Evolutionary conservation across 176 grass and related monocot species (phyloP), one percentile per base, ranked within the genome.

Genomic region (Alopecurus myosuroides): DNA sequence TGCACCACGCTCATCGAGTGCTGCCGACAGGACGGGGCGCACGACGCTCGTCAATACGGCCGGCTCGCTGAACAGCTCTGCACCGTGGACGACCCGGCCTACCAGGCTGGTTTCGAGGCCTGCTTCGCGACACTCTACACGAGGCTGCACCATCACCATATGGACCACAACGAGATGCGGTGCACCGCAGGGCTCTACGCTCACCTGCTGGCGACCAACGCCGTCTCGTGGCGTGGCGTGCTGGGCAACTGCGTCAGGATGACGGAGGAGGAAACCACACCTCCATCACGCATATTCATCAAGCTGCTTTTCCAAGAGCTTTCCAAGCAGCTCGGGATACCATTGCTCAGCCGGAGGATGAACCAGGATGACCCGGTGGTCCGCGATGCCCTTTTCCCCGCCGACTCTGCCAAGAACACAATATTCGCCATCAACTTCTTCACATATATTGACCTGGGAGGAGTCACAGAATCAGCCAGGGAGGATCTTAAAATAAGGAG

Each of bases 1-100:
- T 92, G 88, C 60, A 35, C 60, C 15, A 95, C 92, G 90, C 39
- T 92, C 70, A 52, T 92, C 9, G 86, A 92, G 41, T 92, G 90
- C 61, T 92, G 86, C 80, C 86, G 79, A 20, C 88, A 92, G 52
- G 93, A 92, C 79, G 86, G 86, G 64, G 33, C 80, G 8, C 87
- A 35, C 34, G 4, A 79, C 58, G 39, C 77, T 15, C 80, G 78
- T 7, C 83, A 85, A 42, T 86, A 92, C 56, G 88, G 85, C 58
- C 82, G 78, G 10, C 46, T 95, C 25, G 93, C 75, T 3, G 88
- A 86, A 62, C 41, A 79, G 17, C 85, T 95, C 12, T 88, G 93
- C 82, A 77, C 84, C 63, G 4, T 26, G n/a, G 70, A 48, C 22
- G 58, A 15, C 60, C 26, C 23, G 52, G n/a, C n/a, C n/a, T n/a